Evolutionary conservation across 2,329 filamentous ascomycete species (phyloP), one percentile per base, ranked within the genome.

Genomic region (Arthrobotrys iridis): DNA sequence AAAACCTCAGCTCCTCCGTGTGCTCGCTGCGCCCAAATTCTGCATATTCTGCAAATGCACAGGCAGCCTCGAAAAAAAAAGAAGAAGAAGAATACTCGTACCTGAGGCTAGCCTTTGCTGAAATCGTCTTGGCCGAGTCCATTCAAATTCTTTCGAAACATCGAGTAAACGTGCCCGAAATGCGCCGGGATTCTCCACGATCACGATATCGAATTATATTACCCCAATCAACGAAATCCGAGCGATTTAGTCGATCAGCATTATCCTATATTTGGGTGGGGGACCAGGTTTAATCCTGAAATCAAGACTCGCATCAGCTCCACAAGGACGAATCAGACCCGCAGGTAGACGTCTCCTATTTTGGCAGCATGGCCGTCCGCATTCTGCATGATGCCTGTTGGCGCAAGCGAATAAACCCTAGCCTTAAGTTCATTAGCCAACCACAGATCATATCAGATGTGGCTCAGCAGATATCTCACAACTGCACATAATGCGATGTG

Each of bases 211-310:
- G 30, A 55, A 35, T n/a, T 33, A 43, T n/a, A 35, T 5, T 35
- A 55, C 52, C 41, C 18, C 50, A 43, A 60, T 26, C 26, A 59
- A 7, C 40, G 26, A 7, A 4, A 20, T 11, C 40, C 40, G 40
- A 43, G 40, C 50, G 37, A 50, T 58, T 52, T 33, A 20, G 20
- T 35, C 11, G 37, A 55, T 62, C 64, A 30, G 7, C n/a, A 15
- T 26, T 11, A 26, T 59, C 24, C 55, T 70, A 70, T 70, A 70
- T 62, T 70, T 70, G 57, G 65, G 43, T 33, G 33, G 65, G 65
- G 45, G 37, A 50, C 59, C 18, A 50, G 55, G 37, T 62, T 70
- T 43, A 33, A 62, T 62, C 33, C 55, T 70, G 30, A 70, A 55
- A 70, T 41, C 55, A 70, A 40, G 43, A 70, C 55, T 43, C 52